These are phyloP conservation scores for Annona squamosa DNA, from an alignment of 164 flowering plant species.

Conservation along the genomic window DNA sequence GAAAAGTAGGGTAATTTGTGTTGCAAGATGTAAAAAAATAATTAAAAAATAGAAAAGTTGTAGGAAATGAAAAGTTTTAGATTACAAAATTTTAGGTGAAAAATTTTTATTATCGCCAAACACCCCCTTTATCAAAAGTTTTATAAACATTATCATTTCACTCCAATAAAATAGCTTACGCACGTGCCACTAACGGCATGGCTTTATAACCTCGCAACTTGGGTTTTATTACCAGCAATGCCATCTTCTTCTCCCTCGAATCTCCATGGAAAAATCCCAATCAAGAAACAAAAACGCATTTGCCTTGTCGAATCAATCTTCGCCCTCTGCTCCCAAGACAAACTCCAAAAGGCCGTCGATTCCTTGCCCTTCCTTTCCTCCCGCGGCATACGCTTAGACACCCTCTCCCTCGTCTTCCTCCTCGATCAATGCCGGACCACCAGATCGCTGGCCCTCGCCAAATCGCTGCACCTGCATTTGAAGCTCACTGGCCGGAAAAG, in stretches of 20 bases:
- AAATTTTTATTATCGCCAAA: too few relatives aligned
- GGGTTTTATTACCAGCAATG: conserved; percentile 21
- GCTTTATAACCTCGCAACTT: too few relatives aligned
- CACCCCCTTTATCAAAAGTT: too few relatives aligned
- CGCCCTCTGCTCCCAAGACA: conserved; percentile 33
- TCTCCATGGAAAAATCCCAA: background rate
- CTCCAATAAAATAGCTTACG: too few relatives aligned
- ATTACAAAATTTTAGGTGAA: too few relatives aligned
- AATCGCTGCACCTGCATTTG: conserved; percentile 56
- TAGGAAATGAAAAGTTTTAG: too few relatives aligned
- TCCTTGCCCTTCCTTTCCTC: conserved; percentile 29
- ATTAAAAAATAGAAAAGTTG: too few relatives aligned
- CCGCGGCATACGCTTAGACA: conserved; percentile 44
- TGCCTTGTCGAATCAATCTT: conserved; percentile 40
- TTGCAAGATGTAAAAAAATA: too few relatives aligned
- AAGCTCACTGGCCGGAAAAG: conserved; percentile 38
- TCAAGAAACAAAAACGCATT: conserved; percentile 11
- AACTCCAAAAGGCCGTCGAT: conserved; percentile 37
- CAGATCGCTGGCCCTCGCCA: conserved; percentile 37
- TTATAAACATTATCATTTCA: too few relatives aligned
- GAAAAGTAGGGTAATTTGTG: too few relatives aligned
- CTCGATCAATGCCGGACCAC: conserved; percentile 31
- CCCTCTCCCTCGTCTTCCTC: conserved; percentile 30
- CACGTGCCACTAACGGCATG: too few relatives aligned
- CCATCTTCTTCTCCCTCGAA: conserved; percentile 19